Percentiles rank a stretch among this genome's conserved stretches.
These are phyloP conservation scores for Hygrocybe punicea DNA, from an alignment of 768 basidiomycete species.

Conservation along the genomic window DNA sequence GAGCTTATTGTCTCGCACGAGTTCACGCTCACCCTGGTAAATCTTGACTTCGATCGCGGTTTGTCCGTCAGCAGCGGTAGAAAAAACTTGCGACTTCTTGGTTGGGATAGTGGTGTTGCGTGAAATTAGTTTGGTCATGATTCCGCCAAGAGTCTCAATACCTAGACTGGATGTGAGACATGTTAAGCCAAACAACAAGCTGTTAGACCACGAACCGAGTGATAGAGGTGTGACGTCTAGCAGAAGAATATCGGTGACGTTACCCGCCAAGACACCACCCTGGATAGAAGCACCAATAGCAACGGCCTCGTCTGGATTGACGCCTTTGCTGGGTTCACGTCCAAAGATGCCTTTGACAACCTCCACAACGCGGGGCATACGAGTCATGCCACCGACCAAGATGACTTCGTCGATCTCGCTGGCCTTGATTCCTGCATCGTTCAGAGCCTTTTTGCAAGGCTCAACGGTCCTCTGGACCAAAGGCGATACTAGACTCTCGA, in stretches of 20 bases:
- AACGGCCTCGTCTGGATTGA: constrained; percentile 99
- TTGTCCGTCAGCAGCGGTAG: constrained; percentile 97
- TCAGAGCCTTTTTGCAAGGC: constrained; percentile 96
- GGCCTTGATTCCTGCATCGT: constrained; percentile 89
- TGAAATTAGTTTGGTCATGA: constrained; percentile 98
- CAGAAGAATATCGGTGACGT: constrained; percentile 92
- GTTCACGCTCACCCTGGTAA: constrained; percentile 98
- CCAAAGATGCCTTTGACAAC: constrained; percentile 94
- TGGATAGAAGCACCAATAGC: constrained; percentile 98
- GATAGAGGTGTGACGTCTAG: constrained; percentile 96
- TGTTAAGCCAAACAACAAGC: not conserved
- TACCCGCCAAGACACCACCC: constrained; percentile 94
- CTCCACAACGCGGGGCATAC: constrained; percentile 94
- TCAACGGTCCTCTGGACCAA: constrained; percentile 89
- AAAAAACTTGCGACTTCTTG: constrained; percentile 99
- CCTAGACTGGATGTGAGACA: constrained; percentile 32
- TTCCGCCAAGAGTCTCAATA: constrained; percentile 97
- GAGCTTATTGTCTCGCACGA: constrained; percentile 97
- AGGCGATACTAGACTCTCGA: constrained; percentile 79
- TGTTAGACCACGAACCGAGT: constrained; percentile 56
- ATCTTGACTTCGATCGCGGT: constrained; percentile 99
- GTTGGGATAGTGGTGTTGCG: constrained; percentile 99
- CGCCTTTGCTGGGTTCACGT: constrained; percentile 96
- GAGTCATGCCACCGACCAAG: constrained; percentile 97
- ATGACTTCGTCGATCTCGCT: constrained; percentile 95